Conservation (phyloP, 148 eudicot species). For the Vaccinium corymbosum region DNA sequence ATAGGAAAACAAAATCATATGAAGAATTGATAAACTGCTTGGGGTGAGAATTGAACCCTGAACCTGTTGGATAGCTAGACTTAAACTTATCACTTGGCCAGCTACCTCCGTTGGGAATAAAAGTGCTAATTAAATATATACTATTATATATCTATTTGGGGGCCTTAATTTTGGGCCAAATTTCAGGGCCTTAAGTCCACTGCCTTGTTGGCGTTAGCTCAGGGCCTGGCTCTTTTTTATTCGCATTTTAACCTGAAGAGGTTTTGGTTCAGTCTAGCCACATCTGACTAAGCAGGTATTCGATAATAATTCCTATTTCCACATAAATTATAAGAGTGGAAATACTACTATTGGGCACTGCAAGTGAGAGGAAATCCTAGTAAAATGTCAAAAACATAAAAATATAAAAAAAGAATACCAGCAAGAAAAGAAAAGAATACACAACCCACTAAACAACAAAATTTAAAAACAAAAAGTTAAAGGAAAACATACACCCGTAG, state of each 20-base stretch:
- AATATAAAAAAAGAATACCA: background rate
- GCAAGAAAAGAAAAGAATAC: background rate
- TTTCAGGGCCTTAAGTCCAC: no score
- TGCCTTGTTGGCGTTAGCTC: no score
- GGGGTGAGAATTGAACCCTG: no score
- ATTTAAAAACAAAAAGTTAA: conserved; percentile 6
- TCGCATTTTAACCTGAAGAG: background rate
- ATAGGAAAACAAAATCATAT: no score
- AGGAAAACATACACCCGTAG: conserved; percentile 62
- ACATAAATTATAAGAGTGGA: background rate
- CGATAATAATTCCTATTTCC: background rate
- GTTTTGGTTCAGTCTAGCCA: background rate
- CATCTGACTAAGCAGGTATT: background rate
- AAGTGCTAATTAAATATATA: no score
- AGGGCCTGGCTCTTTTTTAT: background rate
- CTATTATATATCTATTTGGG: no score
- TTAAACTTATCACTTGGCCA: no score
- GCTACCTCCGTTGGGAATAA: no score
- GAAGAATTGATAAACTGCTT: no score
- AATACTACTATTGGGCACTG: background rate
- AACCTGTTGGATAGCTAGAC: no score
- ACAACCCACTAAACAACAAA: background rate
- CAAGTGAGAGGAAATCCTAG: background rate
- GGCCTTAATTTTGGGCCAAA: no score
- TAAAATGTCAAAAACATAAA: background rate